Evolutionary conservation across 345 rosid species (phyloP).

Genomic region (Hypericum androsaemum): DNA sequence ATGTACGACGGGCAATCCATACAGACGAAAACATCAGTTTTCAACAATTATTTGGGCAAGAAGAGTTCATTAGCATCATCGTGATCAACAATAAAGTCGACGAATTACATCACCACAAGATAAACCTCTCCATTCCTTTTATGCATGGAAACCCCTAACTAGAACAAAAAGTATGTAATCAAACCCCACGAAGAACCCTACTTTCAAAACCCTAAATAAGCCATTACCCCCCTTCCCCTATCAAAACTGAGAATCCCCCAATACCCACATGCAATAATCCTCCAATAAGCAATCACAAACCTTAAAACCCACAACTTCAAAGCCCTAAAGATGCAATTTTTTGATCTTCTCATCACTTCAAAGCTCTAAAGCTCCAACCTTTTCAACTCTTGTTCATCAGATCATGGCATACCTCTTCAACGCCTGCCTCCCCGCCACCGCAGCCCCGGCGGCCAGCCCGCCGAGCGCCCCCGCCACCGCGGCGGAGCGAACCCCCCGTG

Average conservation of each 20-base stretch:
- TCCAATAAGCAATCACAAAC: not conserved
- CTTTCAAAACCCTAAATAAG: too few species aligned
- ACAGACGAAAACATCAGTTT: too few species aligned
- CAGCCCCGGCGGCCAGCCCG: conserved; percentile 69
- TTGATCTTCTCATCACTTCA: not conserved
- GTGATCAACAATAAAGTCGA: not conserved
- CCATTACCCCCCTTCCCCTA: too few species aligned
- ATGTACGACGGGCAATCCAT: too few species aligned
- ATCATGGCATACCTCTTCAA: conserved; percentile 75
- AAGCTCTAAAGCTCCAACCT: conserved; percentile 14
- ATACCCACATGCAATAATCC: too few species aligned
- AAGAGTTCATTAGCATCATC: too few species aligned
- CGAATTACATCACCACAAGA: not conserved
- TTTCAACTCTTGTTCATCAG: conserved; percentile 20
- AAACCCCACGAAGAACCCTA: too few species aligned
- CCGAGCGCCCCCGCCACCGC: conserved; percentile 97
- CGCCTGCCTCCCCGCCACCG: conserved; percentile 66
- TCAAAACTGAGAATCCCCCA: too few species aligned
- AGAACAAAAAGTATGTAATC: too few species aligned
- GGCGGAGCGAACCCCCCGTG: conserved; percentile 84
- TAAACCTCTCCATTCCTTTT: not conserved
- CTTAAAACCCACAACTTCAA: not conserved
- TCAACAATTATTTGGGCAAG: too few species aligned
- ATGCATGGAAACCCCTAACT: too few species aligned
- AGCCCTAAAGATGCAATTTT: not conserved